phyloP scores from a whole-genome alignment of 1,284 basidiomycete genomes.

The Puccinia triticina region DNA sequence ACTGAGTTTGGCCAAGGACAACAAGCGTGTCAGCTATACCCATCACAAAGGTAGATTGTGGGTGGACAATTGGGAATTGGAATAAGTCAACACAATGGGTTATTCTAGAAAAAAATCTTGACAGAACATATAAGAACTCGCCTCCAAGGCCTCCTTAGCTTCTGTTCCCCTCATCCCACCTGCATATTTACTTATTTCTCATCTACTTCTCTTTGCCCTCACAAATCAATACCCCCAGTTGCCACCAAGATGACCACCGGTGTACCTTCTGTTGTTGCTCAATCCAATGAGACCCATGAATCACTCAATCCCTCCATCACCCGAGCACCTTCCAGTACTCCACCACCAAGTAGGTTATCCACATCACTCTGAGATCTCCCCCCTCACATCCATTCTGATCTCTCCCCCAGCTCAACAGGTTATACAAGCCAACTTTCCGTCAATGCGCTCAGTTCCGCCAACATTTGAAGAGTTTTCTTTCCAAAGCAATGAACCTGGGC shows the following conservation, averaged over 20 bases:
- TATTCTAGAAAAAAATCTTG: neutral
- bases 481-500: neutral
- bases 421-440: neutral
- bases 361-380: too few species aligned
- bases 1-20: neutral
- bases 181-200: too few species aligned
- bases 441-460: neutral
- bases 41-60: conserved; percentile 12
- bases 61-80: neutral
- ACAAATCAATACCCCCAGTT: too few species aligned
- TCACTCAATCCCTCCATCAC: too few species aligned
- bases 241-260: too few species aligned
- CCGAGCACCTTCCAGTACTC: neutral
- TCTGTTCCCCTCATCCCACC: neutral
- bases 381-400: neutral
- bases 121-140: neutral
- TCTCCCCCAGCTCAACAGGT: neutral
- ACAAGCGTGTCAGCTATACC: too few species aligned
- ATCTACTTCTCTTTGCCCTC: too few species aligned
- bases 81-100: conserved; percentile 2
- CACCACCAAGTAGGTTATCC: neutral
- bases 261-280: too few species aligned
- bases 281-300: too few species aligned
- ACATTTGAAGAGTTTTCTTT: conserved; percentile 1
- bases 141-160: neutral